Percentiles rank a stretch among this genome's conserved stretches.
Evolutionary conservation across 2,329 filamentous ascomycete genomes (phyloP).

Genomic region (Lasiodiplodia sp.): DNA sequence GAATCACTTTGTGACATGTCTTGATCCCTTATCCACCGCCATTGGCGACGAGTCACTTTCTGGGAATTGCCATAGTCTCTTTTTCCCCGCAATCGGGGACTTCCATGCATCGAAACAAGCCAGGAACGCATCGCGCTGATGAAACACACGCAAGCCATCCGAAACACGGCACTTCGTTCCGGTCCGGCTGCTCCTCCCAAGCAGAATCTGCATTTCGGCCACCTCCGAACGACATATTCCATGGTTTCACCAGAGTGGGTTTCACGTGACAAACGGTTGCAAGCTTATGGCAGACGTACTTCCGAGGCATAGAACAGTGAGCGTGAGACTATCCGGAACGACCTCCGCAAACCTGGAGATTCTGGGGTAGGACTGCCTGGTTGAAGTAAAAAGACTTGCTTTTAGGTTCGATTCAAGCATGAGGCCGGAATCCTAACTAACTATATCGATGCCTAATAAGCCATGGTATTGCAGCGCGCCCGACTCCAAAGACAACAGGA

Average conservation of each 20-base stretch:
- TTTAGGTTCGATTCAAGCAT: neutral
- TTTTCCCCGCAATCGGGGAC: neutral
- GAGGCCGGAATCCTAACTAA: neutral
- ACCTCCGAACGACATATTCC: neutral
- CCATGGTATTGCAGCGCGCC: neutral
- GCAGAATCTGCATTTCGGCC: neutral
- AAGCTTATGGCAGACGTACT: neutral
- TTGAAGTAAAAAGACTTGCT: neutral
- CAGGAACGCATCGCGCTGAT: slow-evolving; percentile 13
- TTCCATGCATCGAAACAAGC: neutral
- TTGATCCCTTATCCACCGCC: neutral
- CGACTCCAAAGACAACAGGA: neutral
- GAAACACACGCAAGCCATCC: slow-evolving; percentile 5
- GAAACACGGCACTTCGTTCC: neutral
- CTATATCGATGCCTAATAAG: neutral
- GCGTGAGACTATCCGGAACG: neutral
- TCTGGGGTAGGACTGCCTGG: neutral
- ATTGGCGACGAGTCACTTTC: slow-evolving; percentile 7
- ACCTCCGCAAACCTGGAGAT: neutral
- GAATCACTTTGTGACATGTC: neutral
- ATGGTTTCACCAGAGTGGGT: neutral
- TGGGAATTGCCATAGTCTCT: neutral
- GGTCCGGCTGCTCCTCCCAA: slow-evolving; percentile 3
- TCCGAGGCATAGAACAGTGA: neutral
- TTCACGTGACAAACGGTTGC: neutral